Evolutionary conservation across 2,329 filamentous ascomycete species (phyloP), one percentile per base, ranked within the genome.

Genomic region (Cucurbitaria berberidis): DNA sequence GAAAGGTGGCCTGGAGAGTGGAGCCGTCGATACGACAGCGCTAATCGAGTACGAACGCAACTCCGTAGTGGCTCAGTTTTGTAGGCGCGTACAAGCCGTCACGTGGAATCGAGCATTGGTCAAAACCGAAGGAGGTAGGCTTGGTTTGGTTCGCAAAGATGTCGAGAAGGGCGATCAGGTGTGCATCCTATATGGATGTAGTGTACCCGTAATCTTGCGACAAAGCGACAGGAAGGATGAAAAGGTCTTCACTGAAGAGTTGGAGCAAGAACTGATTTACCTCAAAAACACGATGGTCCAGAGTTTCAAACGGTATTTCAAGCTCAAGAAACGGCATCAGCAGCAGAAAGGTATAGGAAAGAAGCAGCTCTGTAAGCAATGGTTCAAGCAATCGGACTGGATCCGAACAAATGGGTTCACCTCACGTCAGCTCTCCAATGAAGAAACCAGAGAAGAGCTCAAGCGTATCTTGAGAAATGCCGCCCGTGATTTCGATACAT

Each of bases 51-150:
- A 60, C 34, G 60, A 57, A 22, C 55, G 51, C 3, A 58, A 55
- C 30, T 60, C 58, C 2, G 48, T 62, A 3, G 45, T 64, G 9
- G 48, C 59, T 3, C 34, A 66, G 26, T 66, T 66, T 35, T 61
- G 56, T n/a, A 50, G 60, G 10, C 29, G 63, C 35, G 56, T 67
- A 13, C 57, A 66, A 30, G 45, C 55, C 7, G 59, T 65, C 19
- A 60, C 54, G 13, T 65, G 54, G 65, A 66, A 62, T 45, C 38
- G 65, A 27, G 42, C 38, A 7, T 50, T 69, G 3, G 49, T 69
- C 1, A 50, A 42, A 40, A 65, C 61, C 1, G 42, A 54, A 16
- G 22, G 52, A 10, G 51, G 40, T 1, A 16, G 46, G 13, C 49
- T 66, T 3, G 62, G 58, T 5, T 26, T 68, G 7, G 57, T 54